Conservation (phyloP, 1,139 yeast genomes). For the Lizanozyma gosingica region DNA sequence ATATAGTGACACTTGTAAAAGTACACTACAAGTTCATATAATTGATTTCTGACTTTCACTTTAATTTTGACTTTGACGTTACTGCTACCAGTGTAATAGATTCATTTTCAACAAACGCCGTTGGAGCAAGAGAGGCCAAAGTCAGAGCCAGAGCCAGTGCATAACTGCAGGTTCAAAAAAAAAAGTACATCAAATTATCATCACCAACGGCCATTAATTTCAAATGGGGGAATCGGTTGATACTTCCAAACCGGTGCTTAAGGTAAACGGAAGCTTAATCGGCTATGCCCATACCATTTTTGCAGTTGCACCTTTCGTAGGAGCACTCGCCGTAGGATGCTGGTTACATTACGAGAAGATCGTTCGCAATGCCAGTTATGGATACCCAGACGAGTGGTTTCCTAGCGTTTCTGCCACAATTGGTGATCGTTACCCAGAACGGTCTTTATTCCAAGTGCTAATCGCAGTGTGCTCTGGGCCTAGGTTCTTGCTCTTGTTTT, state of each 20-base stretch:
- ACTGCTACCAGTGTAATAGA: too few relatives aligned
- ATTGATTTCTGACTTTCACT: too few relatives aligned
- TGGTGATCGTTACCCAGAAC: conserved; percentile 93
- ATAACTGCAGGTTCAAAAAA: too few relatives aligned
- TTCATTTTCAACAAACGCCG: too few relatives aligned
- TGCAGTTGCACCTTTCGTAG: conserved; percentile 64
- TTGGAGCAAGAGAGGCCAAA: too few relatives aligned
- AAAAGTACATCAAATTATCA: too few relatives aligned
- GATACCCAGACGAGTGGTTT: conserved; percentile 97
- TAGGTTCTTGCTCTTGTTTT: conserved; percentile 61
- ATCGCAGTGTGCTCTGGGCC: conserved; percentile 82
- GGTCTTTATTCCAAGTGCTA: conserved; percentile 81
- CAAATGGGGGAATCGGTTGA: neutral
- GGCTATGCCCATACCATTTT: conserved; percentile 65
- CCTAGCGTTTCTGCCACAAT: conserved; percentile 96
- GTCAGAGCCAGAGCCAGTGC: too few relatives aligned
- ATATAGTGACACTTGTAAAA: too few relatives aligned
- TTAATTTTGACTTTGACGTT: too few relatives aligned
- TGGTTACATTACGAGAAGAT: conserved; percentile 75
- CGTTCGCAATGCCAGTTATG: conserved; percentile 75
- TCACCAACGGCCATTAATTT: too few relatives aligned
- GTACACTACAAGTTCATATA: too few relatives aligned
- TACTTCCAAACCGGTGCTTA: conserved; percentile 6
- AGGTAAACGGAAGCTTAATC: conserved; percentile 52
- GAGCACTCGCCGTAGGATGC: conserved; percentile 68